Evolutionary conservation across 441 rosid genomes (phyloP).

Genomic region (Biscutella laevigata): DNA sequence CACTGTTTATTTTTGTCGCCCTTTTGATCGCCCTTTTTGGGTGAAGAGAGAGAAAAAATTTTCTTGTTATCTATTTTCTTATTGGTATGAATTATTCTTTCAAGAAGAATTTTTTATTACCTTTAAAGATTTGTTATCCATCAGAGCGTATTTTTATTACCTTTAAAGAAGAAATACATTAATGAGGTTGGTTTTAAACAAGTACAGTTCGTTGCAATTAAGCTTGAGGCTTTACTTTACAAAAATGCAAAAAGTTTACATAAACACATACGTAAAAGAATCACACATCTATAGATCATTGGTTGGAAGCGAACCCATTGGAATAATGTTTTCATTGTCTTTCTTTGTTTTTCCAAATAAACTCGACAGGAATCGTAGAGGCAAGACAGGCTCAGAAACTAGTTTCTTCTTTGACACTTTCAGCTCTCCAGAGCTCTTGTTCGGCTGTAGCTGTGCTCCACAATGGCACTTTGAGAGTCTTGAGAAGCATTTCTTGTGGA

Average conservation of each 20-base stretch:
- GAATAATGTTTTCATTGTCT: constrained; percentile 43
- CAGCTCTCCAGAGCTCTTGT: constrained; percentile 27
- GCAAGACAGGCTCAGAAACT: constrained; percentile 32
- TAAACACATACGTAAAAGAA: constrained; percentile 12
- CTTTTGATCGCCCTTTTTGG: no score
- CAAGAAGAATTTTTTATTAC: not conserved
- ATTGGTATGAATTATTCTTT: no score
- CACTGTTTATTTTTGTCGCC: no score
- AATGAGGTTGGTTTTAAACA: not conserved
- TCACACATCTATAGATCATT: constrained; percentile 37
- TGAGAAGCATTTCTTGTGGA: constrained; percentile 71
- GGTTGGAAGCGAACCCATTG: constrained; percentile 73
- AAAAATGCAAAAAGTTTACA: constrained; percentile 3
- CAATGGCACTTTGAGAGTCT: constrained; percentile 62
- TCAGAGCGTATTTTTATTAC: not conserved
- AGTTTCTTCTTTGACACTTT: constrained; percentile 38
- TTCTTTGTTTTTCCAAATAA: constrained; percentile 54
- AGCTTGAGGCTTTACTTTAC: constrained; percentile 15
- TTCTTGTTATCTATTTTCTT: no score
- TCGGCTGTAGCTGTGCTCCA: constrained; percentile 36
- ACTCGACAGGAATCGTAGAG: constrained; percentile 46
- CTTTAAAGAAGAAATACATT: not conserved
- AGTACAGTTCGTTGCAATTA: not conserved
- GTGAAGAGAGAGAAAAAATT: no score
- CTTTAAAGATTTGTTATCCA: no score